A percentile compares a stretch with the other conserved stretches of the same genome.
Conservation (phyloP, 1,284 basidiomycete species). For the Ganoderma sinense region DNA sequence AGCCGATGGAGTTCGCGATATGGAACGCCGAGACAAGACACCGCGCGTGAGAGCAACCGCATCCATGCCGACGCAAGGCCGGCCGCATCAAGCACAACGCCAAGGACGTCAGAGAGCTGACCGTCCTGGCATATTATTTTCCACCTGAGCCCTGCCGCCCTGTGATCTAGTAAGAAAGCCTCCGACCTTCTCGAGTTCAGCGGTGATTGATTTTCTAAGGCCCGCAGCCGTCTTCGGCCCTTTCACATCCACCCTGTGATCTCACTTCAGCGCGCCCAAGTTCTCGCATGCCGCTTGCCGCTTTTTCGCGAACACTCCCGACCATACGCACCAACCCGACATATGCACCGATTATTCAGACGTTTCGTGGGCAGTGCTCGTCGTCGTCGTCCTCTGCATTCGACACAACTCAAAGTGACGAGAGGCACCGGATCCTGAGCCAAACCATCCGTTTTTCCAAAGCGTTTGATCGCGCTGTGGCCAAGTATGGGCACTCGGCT, state of each 20-base stretch:
- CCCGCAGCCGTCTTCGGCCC: slow-evolving; percentile 13
- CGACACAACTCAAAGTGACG: background rate
- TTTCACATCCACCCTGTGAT: slow-evolving; percentile 12
- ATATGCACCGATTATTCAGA: slow-evolving; percentile 4
- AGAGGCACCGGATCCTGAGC: slow-evolving; percentile 18
- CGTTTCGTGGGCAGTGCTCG: slow-evolving; percentile 7
- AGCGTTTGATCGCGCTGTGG: slow-evolving; percentile 9
- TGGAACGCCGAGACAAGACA: background rate
- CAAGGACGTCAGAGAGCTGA: background rate
- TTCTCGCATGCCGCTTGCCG: background rate
- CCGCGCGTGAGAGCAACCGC: background rate
- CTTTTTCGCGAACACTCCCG: background rate
- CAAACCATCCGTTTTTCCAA: slow-evolving; percentile 14
- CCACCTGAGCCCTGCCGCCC: slow-evolving; percentile 7
- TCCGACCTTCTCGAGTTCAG: slow-evolving; percentile 14
- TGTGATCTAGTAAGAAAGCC: slow-evolving; percentile 20
- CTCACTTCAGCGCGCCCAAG: background rate
- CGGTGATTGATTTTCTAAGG: slow-evolving; percentile 16
- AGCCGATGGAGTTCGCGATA: background rate
- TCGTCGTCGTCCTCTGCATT: background rate
- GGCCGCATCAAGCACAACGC: background rate
- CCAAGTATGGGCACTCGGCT: slow-evolving; percentile 11
- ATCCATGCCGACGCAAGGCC: background rate
- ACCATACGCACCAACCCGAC: slow-evolving; percentile 1
- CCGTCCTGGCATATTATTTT: background rate